Conservation (phyloP, 202 grass and related monocot genomes). For the Schoenoplectus triqueter region DNA sequence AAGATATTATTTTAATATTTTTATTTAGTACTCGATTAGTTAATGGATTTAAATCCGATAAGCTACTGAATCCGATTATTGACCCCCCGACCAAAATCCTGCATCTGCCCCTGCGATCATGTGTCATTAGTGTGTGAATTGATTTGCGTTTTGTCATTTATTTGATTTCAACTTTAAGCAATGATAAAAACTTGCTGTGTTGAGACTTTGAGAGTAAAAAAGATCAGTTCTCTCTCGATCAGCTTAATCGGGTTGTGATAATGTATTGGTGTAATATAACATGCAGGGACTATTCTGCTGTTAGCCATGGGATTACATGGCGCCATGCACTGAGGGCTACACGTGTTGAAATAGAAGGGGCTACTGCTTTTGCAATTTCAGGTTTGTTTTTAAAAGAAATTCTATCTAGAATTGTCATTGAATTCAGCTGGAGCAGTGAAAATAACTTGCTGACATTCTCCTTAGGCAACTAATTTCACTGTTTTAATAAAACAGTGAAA, state of each 20-base stretch:
- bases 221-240: too few relatives aligned
- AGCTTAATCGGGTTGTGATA: background rate
- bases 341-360: constrained; percentile 65
- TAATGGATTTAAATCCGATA: too few relatives aligned
- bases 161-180: background rate
- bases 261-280: background rate
- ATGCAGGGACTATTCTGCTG: constrained; percentile 80
- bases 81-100: too few relatives aligned
- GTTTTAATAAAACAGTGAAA: too few relatives aligned
- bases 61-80: too few relatives aligned
- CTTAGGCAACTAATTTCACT: too few relatives aligned
- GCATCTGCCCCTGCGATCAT: too few relatives aligned
- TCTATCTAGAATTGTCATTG: background rate
- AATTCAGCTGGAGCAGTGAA: background rate
- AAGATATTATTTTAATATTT: too few relatives aligned
- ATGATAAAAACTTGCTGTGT: background rate
- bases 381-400: constrained; percentile 47
- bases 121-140: background rate
- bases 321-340: constrained; percentile 63
- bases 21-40: too few relatives aligned
- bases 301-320: constrained; percentile 88
- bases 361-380: constrained; percentile 88
- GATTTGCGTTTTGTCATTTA: background rate
- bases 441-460: too few relatives aligned
- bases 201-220: background rate